These are phyloP conservation scores for Arthroderma sp. DNA, from an alignment of 2,329 filamentous ascomycete species.

Conservation along the genomic window DNA sequence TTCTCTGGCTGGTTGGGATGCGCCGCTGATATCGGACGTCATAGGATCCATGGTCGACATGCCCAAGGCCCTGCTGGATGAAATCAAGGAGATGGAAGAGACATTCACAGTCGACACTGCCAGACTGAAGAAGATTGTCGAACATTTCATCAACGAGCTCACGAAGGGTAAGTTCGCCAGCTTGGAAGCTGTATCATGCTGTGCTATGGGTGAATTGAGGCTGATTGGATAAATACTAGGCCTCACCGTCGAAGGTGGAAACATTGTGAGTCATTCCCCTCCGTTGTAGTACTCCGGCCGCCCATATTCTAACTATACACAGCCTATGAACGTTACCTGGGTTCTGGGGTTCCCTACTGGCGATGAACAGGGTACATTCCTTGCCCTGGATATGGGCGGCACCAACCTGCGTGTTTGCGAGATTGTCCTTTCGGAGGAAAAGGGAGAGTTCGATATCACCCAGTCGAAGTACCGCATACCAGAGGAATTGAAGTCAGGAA, in stretches of 20 bases:
- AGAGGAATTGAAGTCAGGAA: conserved; percentile 77
- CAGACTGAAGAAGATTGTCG: conserved; percentile 80
- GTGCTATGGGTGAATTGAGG: conserved; percentile 4
- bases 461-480: conserved; percentile 96
- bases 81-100: conserved; percentile 76
- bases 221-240: conserved; percentile 38
- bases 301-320: conserved; percentile 18
- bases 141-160: conserved; percentile 81
- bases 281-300: too few relatives aligned
- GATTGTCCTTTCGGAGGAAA: conserved; percentile 69
- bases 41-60: conserved; percentile 82
- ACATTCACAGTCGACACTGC: conserved; percentile 64
- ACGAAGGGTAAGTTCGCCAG: conserved; percentile 54
- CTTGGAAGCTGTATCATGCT: background rate
- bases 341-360: conserved; percentile 82
- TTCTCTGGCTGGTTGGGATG: conserved; percentile 18
- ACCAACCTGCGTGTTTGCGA: conserved; percentile 93
- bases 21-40: background rate
- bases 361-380: conserved; percentile 71
- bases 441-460: conserved; percentile 85
- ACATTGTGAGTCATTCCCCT: conserved; percentile 57
- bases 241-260: conserved; percentile 74
- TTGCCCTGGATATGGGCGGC: conserved; percentile 90
- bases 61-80: conserved; percentile 66
- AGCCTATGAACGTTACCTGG: conserved; percentile 99